Evolutionary conservation across 1,284 basidiomycete genomes (phyloP), one percentile per base, ranked within the genome.

Genomic region (Hypsizygus ulmarius): DNA sequence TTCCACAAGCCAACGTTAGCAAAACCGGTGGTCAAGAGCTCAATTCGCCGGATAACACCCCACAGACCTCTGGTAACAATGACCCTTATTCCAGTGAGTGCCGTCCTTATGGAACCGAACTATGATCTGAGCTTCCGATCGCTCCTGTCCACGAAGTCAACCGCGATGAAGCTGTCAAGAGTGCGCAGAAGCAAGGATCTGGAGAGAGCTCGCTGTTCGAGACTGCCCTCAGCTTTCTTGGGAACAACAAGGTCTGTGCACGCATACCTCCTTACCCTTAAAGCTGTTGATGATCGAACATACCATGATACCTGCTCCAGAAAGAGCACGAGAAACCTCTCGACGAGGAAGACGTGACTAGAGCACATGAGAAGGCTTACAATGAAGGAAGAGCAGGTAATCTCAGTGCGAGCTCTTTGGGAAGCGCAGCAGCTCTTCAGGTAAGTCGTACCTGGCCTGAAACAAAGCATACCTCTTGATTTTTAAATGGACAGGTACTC

Each of bases 361-460:
- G 70, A 11, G 78, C 82, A 11, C 87, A 92, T 63, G 62, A 77
- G 34, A 60, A 79, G 59, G 87, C 76, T 0, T 87, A 87, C 62
- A 60, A 73, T 2, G 60, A 81, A 44, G 75, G 74, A 25, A 71
- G 78, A 39, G 69, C 75, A 0, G 63, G 72, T 39, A 68, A 63
- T 36, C 52, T 90, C 59, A 74, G 70, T 54, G 82, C 88, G 2
- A 67, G 71, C 35, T 75, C 78, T 10, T 66, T 91, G 50, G 87
- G 88, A 25, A 75, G 82, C 47, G 89, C 88, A n/a, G 87, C 87
- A 16, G 87, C 87, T 21, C 51, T 90, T 56, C 79, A 91, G 75
- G 87, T 82, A 56, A 47, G 63, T 50, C 15, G 16, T 21, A 21
- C 28, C 37, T 25, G 8, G 18, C 18, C 14, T 25, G 1, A 33